Evolutionary conservation across 495 filamentous ascomycete genomes (phyloP).

Genomic region (Penicillium atrosanguineum): DNA sequence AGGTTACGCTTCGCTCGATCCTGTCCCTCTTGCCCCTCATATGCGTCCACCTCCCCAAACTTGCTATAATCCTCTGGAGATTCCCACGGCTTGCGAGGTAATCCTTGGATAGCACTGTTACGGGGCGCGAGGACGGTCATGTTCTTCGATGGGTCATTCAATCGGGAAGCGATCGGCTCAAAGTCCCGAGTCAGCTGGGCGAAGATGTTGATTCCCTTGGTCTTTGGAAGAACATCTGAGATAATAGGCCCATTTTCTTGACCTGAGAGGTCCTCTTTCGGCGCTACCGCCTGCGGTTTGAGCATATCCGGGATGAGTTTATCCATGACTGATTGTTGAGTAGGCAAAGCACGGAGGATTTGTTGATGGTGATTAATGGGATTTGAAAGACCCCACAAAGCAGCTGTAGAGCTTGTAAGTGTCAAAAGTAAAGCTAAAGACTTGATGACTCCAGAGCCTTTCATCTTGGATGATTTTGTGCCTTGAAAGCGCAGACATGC

Average conservation of each 20-base stretch:
- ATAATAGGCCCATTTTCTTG: constrained; percentile 51
- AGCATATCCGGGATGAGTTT: constrained; percentile 27
- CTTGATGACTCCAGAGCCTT: constrained; percentile 6
- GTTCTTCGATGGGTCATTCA: constrained; percentile 67
- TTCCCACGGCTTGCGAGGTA: constrained; percentile 95
- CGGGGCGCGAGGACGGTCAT: constrained; percentile 87
- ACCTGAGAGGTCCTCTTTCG: constrained; percentile 21
- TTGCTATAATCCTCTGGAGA: constrained; percentile 74
- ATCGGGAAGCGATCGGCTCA: constrained; percentile 63
- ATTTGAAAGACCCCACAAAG: constrained; percentile 14
- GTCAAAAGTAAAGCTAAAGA: constrained; percentile 14
- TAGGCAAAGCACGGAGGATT: constrained; percentile 9
- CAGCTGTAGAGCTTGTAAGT: constrained; percentile 8
- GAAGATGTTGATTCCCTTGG: constrained; percentile 83
- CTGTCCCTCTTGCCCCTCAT: constrained; percentile 74
- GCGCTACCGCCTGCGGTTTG: constrained; percentile 36
- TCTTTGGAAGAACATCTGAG: constrained; percentile 81
- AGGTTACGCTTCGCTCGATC: constrained; percentile 79
- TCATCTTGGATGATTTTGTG: constrained; percentile 18
- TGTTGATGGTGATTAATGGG: constrained; percentile 9
- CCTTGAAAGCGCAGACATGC: constrained; percentile 9
- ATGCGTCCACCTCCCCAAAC: constrained; percentile 68
- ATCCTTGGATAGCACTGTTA: constrained; percentile 72
- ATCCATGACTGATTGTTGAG: constrained; percentile 35
- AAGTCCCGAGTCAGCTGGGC: constrained; percentile 82